Evolutionary conservation across 495 filamentous ascomycete species (phyloP), one percentile per base, ranked within the genome.

Genomic region (Lepidopterella palustris): DNA sequence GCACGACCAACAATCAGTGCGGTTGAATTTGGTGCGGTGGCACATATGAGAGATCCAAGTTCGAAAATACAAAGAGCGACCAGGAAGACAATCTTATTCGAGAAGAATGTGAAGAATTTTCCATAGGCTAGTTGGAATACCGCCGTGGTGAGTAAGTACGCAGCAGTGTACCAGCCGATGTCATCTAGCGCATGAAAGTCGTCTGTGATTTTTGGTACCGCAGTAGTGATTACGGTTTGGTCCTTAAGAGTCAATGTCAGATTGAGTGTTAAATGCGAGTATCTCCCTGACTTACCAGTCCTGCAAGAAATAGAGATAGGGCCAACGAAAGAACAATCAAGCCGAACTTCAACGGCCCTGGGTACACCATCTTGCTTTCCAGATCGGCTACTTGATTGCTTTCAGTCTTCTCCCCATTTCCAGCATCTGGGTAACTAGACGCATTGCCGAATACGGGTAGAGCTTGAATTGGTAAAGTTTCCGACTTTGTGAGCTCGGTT

Each of bases 121-220:
- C 82, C 82, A 66, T 75, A 81, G 0, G 66, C 61, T 0, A 81
- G 76, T 67, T 84, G 80, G 51, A 82, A 78, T 0, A 77, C 74
- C 15, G 76, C 81, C 32, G 78, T 68, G 31, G 78, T 79, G 4
- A 85, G 66, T 39, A 85, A 78, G 66, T 79, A 84, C 10, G 80
- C 75, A 2, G 77, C 71, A n/a, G 79, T 81, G 61, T 85, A 83
- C 80, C 79, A 83, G 0, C 73, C 73, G 0, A 80, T 72, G 26
- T 80, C 67, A 5, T 69, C 62, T 1, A 80, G 66, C 11, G 68
- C 66, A 58, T 79, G 67, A 62, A 83, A 81, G 15, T 77, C 68
- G 56, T 72, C 71, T 0, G 79, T 82, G 55, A 82, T 80, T 28
- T 66, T 61, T 10, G 79, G 80, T 21, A 82, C 76, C 0, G 80